A percentile compares a stretch with the other conserved stretches of the same genome.
These are phyloP conservation scores for Teratosphaeria viscida DNA, from an alignment of 2,329 filamentous ascomycete genomes.

Conservation along the genomic window DNA sequence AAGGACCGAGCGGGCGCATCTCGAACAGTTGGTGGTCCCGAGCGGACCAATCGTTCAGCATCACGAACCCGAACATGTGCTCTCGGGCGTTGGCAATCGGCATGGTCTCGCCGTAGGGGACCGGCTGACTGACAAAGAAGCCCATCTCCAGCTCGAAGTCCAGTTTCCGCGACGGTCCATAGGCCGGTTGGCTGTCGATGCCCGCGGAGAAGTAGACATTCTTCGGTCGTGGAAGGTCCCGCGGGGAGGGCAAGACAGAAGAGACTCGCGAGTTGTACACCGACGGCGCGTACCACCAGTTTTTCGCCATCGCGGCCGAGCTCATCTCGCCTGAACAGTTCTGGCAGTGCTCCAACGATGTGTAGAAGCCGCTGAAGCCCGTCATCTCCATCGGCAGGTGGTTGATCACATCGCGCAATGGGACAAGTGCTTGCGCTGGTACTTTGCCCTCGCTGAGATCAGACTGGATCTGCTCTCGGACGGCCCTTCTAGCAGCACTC, in stretches of 20 bases:
- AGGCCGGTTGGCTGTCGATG: slow-evolving; percentile 27
- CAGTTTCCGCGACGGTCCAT: slow-evolving; percentile 30
- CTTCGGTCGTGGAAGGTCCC: slow-evolving; percentile 33
- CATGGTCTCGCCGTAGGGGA: slow-evolving; percentile 29
- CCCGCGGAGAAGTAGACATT: slow-evolving; percentile 31
- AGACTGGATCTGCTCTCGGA: slow-evolving; percentile 33
- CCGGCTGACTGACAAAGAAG: slow-evolving; percentile 33
- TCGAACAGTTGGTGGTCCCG: slow-evolving; percentile 51
- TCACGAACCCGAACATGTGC: slow-evolving; percentile 52
- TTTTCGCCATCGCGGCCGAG: slow-evolving; percentile 16
- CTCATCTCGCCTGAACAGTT: slow-evolving; percentile 41
- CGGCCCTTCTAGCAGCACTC: slow-evolving; percentile 23
- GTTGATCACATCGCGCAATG: slow-evolving; percentile 34
- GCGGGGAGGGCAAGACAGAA: slow-evolving; percentile 18
- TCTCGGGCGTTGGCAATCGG: slow-evolving; percentile 35
- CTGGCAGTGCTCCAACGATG: slow-evolving; percentile 42
- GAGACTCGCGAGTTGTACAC: slow-evolving; percentile 34
- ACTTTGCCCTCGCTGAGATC: slow-evolving; percentile 21
- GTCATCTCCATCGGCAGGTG: slow-evolving; percentile 47
- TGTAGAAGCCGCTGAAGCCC: slow-evolving; percentile 51
- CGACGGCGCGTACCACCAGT: slow-evolving; percentile 26
- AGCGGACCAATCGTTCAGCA: slow-evolving; percentile 53
- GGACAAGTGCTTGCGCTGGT: slow-evolving; percentile 19
- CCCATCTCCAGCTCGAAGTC: slow-evolving; percentile 44
- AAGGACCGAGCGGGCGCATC: slow-evolving; percentile 51